phyloP scores from a whole-genome alignment of 2,329 filamentous ascomycete species.

The Penicillium polonicum region DNA sequence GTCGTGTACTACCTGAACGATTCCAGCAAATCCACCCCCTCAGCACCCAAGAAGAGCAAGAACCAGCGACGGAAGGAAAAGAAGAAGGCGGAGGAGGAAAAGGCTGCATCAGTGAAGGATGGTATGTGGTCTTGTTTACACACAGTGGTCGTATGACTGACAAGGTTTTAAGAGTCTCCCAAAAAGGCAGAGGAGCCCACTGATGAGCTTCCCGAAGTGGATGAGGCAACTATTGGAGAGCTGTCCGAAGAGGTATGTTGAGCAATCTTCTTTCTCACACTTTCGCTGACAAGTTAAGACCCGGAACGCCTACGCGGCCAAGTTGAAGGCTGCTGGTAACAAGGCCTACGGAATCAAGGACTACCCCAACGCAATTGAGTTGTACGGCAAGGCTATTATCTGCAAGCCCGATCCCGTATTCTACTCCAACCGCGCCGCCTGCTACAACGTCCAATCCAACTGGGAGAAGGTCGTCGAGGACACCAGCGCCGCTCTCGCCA shows the following conservation, averaged over 20 bases:
- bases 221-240: constrained; percentile 48
- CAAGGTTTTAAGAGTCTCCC: constrained; percentile 37
- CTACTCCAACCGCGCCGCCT: constrained; percentile 97
- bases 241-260: constrained; percentile 48
- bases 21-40: constrained; percentile 43
- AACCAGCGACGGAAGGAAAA: constrained; percentile 82
- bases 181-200: constrained; percentile 50
- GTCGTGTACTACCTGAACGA: constrained; percentile 84
- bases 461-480: constrained; percentile 98
- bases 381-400: constrained; percentile 93
- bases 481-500: constrained; percentile 87
- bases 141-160: constrained; percentile 15
- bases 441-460: constrained; percentile 87
- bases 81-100: constrained; percentile 54
- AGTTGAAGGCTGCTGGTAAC: constrained; percentile 93
- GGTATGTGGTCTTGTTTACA: constrained; percentile 30
- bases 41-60: constrained; percentile 69
- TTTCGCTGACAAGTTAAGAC: constrained; percentile 52
- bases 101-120: constrained; percentile 43
- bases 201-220: constrained; percentile 68
- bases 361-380: constrained; percentile 87
- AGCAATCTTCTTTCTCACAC: background rate
- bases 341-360: constrained; percentile 94
- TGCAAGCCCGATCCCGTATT: constrained; percentile 98
- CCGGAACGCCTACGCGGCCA: constrained; percentile 80